Base-by-base conservation (phyloP, 2,329 filamentous ascomycete species). In the Botrytis pseudocinerea region DNA sequence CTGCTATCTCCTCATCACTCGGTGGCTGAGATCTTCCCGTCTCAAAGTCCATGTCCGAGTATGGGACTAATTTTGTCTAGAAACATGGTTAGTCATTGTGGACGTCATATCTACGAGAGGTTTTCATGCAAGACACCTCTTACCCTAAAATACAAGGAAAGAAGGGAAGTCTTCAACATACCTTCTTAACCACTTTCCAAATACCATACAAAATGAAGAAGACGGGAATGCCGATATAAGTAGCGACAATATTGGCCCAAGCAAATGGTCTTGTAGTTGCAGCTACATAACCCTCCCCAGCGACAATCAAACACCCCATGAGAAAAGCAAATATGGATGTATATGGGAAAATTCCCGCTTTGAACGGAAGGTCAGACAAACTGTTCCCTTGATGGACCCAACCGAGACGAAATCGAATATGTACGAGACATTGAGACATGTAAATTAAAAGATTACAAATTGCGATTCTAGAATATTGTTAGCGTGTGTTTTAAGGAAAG, bases 341-440 rank as follows among this genome's bases (percentile, higher is more conserved):
- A 80, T 84, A 89, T 0, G 89, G 89, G 73, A 88, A 90, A 73
- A 82, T 82, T 54, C 86, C 78, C 5, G 87, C 86, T 70, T 83
- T 81, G 80, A 88, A 91, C 0, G 89, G 89, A 25, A 91, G 82
- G 64, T 87, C 86, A 25, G 84, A 82, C 38, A 85, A 80, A 46
- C 81, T 82, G 72, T 90, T 85, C 2, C 89, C 88, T 79, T 92
- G 90, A 0, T 80, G 82, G 9, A 81, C 78, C 89, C 89, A 91
- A 0, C 90, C 91, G 22, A 85, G 81, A 57, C 91, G 89, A 81
- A 94, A 93, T 38, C 91, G 89, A 75, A 93, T 90, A 78, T 93
- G 91, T 4, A 89, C 91, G 77, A 92, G 87, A 38, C 87, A 77
- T 93, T 93, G 66, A 85, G 86, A 2, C 85, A 91, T 69, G 48